phyloP scores from a whole-genome alignment of 495 filamentous ascomycete species.

The Lindgomyces ingoldianus region DNA sequence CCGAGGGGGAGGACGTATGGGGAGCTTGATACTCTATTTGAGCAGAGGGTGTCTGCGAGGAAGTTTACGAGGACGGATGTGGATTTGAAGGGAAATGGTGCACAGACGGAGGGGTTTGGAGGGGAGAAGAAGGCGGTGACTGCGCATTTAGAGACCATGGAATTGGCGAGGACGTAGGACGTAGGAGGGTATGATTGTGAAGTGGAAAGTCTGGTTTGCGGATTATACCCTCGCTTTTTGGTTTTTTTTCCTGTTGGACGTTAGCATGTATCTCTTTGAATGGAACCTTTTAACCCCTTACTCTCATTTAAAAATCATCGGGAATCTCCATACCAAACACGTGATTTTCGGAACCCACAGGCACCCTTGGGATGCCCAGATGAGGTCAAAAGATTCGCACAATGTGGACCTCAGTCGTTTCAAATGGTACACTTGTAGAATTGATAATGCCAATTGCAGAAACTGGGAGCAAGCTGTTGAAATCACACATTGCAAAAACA shows the following conservation, averaged over 20 bases:
- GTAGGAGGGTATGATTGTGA: neutral
- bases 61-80: conserved; percentile 55
- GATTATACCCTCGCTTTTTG: neutral
- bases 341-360: no score
- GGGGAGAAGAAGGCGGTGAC: conserved; percentile 19
- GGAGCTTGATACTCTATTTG: conserved; percentile 72
- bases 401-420: no score
- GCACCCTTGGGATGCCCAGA: no score
- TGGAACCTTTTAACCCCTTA: neutral
- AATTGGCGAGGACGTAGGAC: neutral
- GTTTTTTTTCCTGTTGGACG: neutral
- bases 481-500: neutral
- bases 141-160: conserved; percentile 24
- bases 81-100: neutral
- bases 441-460: no score
- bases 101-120: neutral
- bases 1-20: conserved; percentile 70
- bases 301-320: no score
- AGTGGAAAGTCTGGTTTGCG: no score
- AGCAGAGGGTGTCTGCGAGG: conserved; percentile 52
- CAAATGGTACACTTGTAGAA: no score
- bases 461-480: neutral
- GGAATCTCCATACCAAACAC: no score
- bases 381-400: no score
- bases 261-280: neutral